Percentiles rank a stretch among this genome's conserved stretches.
phyloP scores from a whole-genome alignment of 1,139 yeast species.

The Pichia sp. region DNA sequence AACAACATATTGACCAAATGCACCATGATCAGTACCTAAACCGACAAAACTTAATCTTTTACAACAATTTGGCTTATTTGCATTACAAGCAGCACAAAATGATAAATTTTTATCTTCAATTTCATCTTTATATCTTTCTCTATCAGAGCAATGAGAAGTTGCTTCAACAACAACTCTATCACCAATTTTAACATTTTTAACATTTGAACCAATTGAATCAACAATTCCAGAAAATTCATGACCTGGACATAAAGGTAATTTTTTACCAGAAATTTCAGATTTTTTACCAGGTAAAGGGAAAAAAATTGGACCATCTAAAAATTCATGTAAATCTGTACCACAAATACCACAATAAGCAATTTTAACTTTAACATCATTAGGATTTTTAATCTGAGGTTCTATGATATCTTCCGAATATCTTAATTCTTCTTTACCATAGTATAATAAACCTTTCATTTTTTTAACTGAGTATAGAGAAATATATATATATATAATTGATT shows the following conservation, averaged over 20 bases:
- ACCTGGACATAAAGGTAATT: constrained; percentile 36
- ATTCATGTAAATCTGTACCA: constrained; percentile 55
- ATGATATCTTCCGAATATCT: constrained; percentile 38
- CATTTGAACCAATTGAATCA: constrained; percentile 40
- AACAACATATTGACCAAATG: constrained; percentile 34
- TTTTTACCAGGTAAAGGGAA: constrained; percentile 33
- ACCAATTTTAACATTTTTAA: constrained; percentile 42
- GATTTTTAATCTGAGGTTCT: constrained; percentile 40
- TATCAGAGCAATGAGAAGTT: constrained; percentile 37
- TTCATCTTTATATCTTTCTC: constrained; percentile 31
- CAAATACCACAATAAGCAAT: constrained; percentile 54
- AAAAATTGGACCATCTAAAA: constrained; percentile 46
- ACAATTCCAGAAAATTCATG: constrained; percentile 53
- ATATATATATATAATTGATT: background rate
- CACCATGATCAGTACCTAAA: constrained; percentile 32
- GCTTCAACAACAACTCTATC: constrained; percentile 42
- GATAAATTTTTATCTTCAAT: constrained; percentile 21
- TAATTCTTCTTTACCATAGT: constrained; percentile 44
- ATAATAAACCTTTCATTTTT: constrained; percentile 55
- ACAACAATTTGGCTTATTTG: constrained; percentile 44
- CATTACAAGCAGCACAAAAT: constrained; percentile 40
- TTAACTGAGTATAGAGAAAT: background rate
- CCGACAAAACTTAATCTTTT: constrained; percentile 36
- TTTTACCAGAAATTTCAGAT: constrained; percentile 28
- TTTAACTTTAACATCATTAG: constrained; percentile 45